phyloP scores from a whole-genome alignment of 495 filamentous ascomycete genomes.

The Jackrogersella multiformis region DNA sequence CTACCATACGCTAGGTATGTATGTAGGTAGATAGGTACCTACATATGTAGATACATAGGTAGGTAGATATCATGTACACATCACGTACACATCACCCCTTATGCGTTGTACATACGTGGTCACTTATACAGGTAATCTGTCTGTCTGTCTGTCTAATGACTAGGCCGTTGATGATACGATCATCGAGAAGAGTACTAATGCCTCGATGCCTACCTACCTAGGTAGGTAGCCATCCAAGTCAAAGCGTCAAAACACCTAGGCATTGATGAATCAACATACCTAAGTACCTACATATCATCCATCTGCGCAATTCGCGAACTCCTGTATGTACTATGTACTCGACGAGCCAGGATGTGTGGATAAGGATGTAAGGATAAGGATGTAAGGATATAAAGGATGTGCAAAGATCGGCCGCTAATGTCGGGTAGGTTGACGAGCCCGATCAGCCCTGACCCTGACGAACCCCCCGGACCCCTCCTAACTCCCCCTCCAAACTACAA shows the following conservation, averaged over 20 bases:
- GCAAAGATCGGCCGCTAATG: constrained; percentile 39
- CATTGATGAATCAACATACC: not conserved
- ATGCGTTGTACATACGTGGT: constrained; percentile 20
- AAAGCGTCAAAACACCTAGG: not conserved
- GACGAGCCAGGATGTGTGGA: too few relatives aligned
- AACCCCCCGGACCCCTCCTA: too few relatives aligned
- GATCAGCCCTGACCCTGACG: constrained; percentile 33
- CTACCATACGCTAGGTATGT: too few relatives aligned
- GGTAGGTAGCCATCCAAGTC: too few relatives aligned
- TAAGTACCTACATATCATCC: not conserved
- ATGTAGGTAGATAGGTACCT: too few relatives aligned
- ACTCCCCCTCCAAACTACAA: constrained; percentile 33
- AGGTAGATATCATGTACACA: not conserved
- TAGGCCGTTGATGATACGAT: not conserved
- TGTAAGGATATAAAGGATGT: too few relatives aligned
- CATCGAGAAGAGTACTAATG: not conserved
- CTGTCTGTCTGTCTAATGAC: constrained; percentile 5
- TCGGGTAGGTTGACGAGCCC: constrained; percentile 13
- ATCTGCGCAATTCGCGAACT: constrained; percentile 23
- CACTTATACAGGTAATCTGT: constrained; percentile 10
- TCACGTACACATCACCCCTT: constrained; percentile 17
- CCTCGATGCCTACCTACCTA: not conserved
- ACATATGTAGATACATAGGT: not conserved
- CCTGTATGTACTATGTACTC: not conserved
- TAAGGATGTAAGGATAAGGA: too few relatives aligned